Base-by-base conservation (phyloP, 108 stramenopile species). In the Cyclotella kingstonii region DNA sequence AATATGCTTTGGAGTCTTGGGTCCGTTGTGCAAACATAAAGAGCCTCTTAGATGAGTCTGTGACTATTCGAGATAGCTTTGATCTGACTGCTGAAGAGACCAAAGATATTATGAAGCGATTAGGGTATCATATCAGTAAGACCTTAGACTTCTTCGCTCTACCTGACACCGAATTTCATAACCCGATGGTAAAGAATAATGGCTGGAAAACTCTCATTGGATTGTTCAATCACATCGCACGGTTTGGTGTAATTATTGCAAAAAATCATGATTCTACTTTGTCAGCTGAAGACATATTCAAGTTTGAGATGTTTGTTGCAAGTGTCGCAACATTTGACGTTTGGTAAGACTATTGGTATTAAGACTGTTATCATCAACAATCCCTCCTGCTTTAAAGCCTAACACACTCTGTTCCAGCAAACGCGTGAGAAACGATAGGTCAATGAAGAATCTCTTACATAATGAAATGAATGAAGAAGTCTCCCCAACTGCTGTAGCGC, bases 191-290 rank as follows among this genome's bases (percentile, higher is more conserved):
- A 35, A 58, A 58, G n/a, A 27, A 34, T 18, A 54, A 70, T 56
- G 52, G 58, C 15, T 73, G 66, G 48, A 36, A 44, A 15, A 31
- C 26, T 5, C 45, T 67, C 9, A 42, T 60, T 18, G 66, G 52
- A 12, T 52, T 73, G n/a, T 31, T 67, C n/a, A 53, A 67, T 36
- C 71, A 73, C 27, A 43, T 73, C 35, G 65, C 71, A 39, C 56
- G 71, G 15, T 73, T 73, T 35, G 71, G 71, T 38, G 36, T 38
- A 11, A 3, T 12, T n/a, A 35, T 2, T 17, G 38, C 45, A 36
- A 9, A 18, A 30, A 23, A 33, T 14, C 23, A n/a, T 3, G 28
- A 60, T 12, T 25, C 12, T 60, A 1, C 47, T 14, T 27, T 60
- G 17, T 56, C 46, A 9, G 10, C 17, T 1, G 30, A 39, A 2